Evolutionary conservation across 2,329 filamentous ascomycete genomes (phyloP).

Genomic region (Aspergillus sp.): DNA sequence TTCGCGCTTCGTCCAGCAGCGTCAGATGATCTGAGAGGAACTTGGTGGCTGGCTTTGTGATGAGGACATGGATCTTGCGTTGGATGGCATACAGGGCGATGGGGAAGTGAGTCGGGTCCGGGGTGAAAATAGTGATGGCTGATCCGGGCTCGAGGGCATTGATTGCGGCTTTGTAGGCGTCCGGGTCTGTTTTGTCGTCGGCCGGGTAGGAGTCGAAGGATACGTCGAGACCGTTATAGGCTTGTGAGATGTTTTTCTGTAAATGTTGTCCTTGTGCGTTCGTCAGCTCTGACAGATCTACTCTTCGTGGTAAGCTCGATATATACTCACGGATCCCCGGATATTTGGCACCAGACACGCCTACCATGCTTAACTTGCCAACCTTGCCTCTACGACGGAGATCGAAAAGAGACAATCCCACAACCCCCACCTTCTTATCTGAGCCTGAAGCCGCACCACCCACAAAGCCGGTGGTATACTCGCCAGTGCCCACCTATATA

Average conservation of each 20-base stretch:
- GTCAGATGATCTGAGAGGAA: slow-evolving; percentile 68
- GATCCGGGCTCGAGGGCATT: slow-evolving; percentile 72
- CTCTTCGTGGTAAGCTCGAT: background rate
- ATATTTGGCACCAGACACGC: slow-evolving; percentile 80
- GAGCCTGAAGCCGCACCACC: slow-evolving; percentile 73
- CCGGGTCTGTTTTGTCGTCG: slow-evolving; percentile 62
- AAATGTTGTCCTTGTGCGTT: slow-evolving; percentile 61
- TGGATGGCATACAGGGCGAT: slow-evolving; percentile 90
- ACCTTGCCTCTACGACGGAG: slow-evolving; percentile 83
- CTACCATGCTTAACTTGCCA: slow-evolving; percentile 76
- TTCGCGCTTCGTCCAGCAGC: slow-evolving; percentile 62
- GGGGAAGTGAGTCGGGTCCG: slow-evolving; percentile 84
- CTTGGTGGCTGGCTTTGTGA: slow-evolving; percentile 92
- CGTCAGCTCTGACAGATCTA: slow-evolving; percentile 6
- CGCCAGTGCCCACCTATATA: slow-evolving; percentile 71
- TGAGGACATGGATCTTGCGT: slow-evolving; percentile 76
- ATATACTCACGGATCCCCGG: slow-evolving; percentile 68
- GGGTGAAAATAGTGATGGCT: slow-evolving; percentile 93
- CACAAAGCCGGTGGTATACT: slow-evolving; percentile 95
- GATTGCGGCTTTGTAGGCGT: slow-evolving; percentile 82
- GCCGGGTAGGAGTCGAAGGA: slow-evolving; percentile 76
- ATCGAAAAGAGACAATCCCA: slow-evolving; percentile 83
- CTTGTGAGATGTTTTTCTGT: slow-evolving; percentile 74
- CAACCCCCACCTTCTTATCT: slow-evolving; percentile 94
- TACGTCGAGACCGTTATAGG: slow-evolving; percentile 82